Evolutionary conservation across 2,329 filamentous ascomycete genomes (phyloP).

Genomic region (Penicillium sp.): DNA sequence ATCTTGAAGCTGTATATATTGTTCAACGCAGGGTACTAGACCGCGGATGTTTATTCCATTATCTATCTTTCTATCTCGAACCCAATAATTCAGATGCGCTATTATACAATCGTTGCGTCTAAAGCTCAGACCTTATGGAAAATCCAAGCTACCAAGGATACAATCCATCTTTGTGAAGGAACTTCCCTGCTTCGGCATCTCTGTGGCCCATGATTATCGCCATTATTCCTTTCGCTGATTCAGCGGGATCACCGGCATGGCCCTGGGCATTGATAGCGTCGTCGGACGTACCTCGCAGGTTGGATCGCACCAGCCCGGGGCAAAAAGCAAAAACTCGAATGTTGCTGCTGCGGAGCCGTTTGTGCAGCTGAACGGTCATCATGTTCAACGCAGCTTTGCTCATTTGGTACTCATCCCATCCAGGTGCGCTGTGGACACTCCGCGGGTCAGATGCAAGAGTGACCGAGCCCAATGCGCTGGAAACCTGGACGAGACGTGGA

Average conservation of each 20-base stretch:
- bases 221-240: conserved; percentile 25
- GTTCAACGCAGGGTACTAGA: too few species aligned
- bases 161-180: conserved; percentile 27
- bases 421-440: not conserved
- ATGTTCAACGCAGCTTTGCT: conserved; percentile 24
- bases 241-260: conserved; percentile 23
- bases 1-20: too few species aligned
- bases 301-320: conserved; percentile 31
- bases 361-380: conserved; percentile 18
- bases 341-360: conserved; percentile 9
- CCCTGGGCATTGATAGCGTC: conserved; percentile 21
- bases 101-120: too few species aligned
- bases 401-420: conserved; percentile 19
- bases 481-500: conserved; percentile 36
- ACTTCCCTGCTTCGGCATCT: conserved; percentile 31
- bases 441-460: conserved; percentile 11
- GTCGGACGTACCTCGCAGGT: conserved; percentile 29
- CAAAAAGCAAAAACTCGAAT: conserved; percentile 26
- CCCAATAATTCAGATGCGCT: too few species aligned
- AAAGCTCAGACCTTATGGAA: too few species aligned
- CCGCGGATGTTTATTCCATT: too few species aligned
- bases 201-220: conserved; percentile 28
- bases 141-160: conserved; percentile 6
- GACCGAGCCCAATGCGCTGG: conserved; percentile 32
- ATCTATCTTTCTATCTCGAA: too few species aligned